phyloP scores from a whole-genome alignment of 805 yeast species.

The Blastobotrys mokoenaii region DNA sequence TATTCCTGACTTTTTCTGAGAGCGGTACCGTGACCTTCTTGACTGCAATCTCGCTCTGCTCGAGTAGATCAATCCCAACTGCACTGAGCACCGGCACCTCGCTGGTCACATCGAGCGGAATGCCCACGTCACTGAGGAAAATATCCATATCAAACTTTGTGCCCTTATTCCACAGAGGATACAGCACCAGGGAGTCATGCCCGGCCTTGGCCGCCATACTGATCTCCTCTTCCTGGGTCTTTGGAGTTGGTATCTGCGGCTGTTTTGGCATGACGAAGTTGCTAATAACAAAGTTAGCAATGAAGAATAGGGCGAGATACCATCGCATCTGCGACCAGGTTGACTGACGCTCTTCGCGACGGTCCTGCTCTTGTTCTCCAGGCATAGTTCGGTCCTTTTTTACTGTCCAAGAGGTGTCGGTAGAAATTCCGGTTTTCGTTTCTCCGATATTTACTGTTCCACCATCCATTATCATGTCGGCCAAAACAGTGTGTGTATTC shows the following conservation, averaged over 20 bases:
- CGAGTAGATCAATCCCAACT: too few relatives aligned
- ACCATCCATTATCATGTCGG: not conserved
- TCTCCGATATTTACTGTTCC: not conserved
- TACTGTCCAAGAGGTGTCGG: not conserved
- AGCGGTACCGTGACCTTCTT: not conserved
- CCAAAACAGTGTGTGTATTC: conserved; percentile 56
- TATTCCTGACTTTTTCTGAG: conserved; percentile 6
- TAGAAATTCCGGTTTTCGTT: not conserved
- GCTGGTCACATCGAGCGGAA: not conserved
- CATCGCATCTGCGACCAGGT: not conserved
- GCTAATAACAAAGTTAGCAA: not conserved
- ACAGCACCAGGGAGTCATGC: not conserved
- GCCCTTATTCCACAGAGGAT: conserved; percentile 3
- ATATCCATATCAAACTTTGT: not conserved
- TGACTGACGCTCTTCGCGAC: not conserved
- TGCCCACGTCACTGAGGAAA: not conserved
- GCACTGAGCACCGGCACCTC: too few relatives aligned
- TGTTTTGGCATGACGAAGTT: not conserved
- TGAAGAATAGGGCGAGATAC: not conserved
- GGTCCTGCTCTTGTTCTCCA: not conserved
- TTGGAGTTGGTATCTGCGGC: not conserved
- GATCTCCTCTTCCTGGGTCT: not conserved
- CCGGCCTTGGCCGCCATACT: not conserved
- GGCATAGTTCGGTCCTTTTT: conserved; percentile 1
- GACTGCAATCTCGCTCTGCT: not conserved